A percentile compares a stretch with the other conserved stretches of the same genome.
Conservation (phyloP, 495 filamentous ascomycete genomes). For the Letharia columbiana region DNA sequence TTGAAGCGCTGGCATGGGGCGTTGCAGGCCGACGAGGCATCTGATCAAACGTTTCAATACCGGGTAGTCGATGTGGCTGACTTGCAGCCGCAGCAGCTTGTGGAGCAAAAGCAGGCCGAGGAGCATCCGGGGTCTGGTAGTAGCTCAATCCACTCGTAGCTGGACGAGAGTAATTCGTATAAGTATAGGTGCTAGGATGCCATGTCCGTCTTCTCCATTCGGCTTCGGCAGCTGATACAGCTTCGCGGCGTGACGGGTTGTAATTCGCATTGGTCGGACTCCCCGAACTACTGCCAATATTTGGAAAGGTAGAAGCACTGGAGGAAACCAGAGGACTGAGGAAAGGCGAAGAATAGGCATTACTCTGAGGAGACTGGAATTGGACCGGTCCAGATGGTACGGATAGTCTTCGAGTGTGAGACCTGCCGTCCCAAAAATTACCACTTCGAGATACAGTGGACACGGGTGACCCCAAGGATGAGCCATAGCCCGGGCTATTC, state of each 20-base stretch:
- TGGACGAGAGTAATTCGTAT: slow-evolving; percentile 48
- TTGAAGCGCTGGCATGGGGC: slow-evolving; percentile 53
- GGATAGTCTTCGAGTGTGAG: slow-evolving; percentile 66
- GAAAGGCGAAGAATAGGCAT: slow-evolving; percentile 47
- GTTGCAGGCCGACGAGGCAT: slow-evolving; percentile 52
- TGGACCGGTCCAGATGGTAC: slow-evolving; percentile 70
- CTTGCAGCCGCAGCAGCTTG: slow-evolving; percentile 39
- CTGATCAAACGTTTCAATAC: slow-evolving; percentile 85
- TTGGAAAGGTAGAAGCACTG: slow-evolving; percentile 47
- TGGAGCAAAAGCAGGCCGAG: slow-evolving; percentile 42
- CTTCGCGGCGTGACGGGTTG: slow-evolving; percentile 56
- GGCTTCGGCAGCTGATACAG: slow-evolving; percentile 50
- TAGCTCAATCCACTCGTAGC: slow-evolving; percentile 52
- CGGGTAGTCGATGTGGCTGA: slow-evolving; percentile 60
- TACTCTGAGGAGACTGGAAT: slow-evolving; percentile 58
- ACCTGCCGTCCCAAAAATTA: slow-evolving; percentile 61
- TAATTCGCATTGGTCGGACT: slow-evolving; percentile 67
- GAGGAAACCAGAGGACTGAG: slow-evolving; percentile 49
- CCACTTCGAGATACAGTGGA: slow-evolving; percentile 54
- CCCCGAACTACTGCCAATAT: slow-evolving; percentile 48
- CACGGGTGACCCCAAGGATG: slow-evolving; percentile 57
- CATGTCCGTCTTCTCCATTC: slow-evolving; percentile 78
- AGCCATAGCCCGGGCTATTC: slow-evolving; percentile 62
- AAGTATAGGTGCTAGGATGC: slow-evolving; percentile 72
- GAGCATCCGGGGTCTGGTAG: slow-evolving; percentile 53